Evolutionary conservation across 352 stramenopile species (phyloP), one percentile per base, ranked within the genome.

Genomic region (Pythium pyrilobum): DNA sequence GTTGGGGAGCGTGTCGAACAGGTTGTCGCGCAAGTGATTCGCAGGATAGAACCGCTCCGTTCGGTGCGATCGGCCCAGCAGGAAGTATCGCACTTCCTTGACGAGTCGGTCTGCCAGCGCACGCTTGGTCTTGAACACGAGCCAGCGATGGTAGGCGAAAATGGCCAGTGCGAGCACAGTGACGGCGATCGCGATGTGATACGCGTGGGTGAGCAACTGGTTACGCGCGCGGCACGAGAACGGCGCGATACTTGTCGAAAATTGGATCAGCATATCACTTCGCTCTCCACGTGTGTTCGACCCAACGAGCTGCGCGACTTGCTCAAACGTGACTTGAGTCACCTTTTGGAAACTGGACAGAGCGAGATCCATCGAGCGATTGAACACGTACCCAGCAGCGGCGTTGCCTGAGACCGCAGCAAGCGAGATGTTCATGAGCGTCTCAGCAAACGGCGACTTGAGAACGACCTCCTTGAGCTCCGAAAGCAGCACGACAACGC

Each of bases 51-150:
- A 74, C 5, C 62, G 66, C 43, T 85, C 61, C 0, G 67, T 31
- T 4, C 52, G 54, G 5, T 66, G 59, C 12, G 70, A 72, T 28
- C 75, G 72, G 38, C 69, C 62, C 12, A 89, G 48, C 31, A 89
- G 54, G 40, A 74, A 76, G 27, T 76, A 87, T 20, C 78, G 78
- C 39, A 84, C 78, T 57, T 89, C 78, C 48, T 85, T 87, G 23
- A 86, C 70, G 21, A 87, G 73, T 0, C 78, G 73, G 52, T 87
- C 76, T 7, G 83, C 59, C 5, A 89, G 51, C 42, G 71, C 57
- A 6, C 67, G 67, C 56, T 85, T 67, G 18, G 69, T 71, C 18
- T 72, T 73, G 23, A 67, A 69, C n/a, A 85, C 32, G 15, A 66
- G 43, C 25, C 71, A 69, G 10, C 69, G 62, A 23, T 66, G 54